Conservation (phyloP, 345 rosid species). For the Psidium friedrichsthalianum region DNA sequence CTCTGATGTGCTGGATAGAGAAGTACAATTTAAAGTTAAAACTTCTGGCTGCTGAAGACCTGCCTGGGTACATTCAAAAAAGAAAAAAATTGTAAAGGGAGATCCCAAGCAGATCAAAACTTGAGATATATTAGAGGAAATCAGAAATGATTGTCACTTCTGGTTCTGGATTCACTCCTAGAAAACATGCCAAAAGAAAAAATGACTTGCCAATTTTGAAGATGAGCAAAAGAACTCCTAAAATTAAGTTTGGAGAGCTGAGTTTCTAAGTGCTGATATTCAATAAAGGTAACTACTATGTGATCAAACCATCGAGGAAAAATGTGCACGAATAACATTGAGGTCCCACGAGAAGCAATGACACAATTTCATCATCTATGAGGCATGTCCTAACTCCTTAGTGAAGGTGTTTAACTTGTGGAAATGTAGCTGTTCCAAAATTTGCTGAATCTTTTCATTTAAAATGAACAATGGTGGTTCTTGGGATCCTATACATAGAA, state of each 20-base stretch:
- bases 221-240: not conserved
- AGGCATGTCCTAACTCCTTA: not conserved
- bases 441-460: not conserved
- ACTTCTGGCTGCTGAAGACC: conserved; percentile 43
- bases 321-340: not conserved
- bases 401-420: not conserved
- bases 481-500: not conserved
- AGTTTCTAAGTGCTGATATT: not conserved
- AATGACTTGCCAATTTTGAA: not conserved
- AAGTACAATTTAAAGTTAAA: conserved; percentile 57
- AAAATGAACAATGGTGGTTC: not conserved
- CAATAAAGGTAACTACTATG: not conserved
- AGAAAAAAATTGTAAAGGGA: not conserved
- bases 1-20: conserved; percentile 49
- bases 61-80: conserved; percentile 15
- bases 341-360: not conserved
- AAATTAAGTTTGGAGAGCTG: not conserved
- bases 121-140: not conserved
- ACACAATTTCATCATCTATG: not conserved
- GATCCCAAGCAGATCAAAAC: not conserved
- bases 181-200: not conserved
- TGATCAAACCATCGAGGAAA: not conserved
- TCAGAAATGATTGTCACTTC: not conserved
- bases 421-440: not conserved
- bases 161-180: not conserved